These are phyloP conservation scores for Suillus alpinus DNA, from an alignment of 768 basidiomycete species.

Conservation along the genomic window DNA sequence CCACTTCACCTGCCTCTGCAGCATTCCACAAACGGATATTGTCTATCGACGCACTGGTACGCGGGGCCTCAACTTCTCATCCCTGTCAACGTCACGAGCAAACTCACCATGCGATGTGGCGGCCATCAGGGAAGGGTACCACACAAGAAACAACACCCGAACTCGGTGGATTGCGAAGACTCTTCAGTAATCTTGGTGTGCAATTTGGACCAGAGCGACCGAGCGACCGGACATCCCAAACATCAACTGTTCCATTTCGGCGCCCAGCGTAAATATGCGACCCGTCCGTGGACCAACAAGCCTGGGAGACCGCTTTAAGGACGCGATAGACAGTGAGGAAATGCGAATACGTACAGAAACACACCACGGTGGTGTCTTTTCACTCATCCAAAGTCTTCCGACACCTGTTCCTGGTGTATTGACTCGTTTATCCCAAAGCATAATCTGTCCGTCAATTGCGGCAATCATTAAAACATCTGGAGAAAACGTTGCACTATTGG, in stretches of 20 bases:
- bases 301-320: conserved; percentile 44
- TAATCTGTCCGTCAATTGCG: conserved; percentile 87
- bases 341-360: conserved; percentile 65
- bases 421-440: conserved; percentile 86
- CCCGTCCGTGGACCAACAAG: conserved; percentile 92
- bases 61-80: conserved; percentile 19
- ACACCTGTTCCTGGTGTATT: conserved; percentile 65
- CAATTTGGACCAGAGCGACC: conserved; percentile 59
- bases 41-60: conserved; percentile 79
- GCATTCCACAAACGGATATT: conserved; percentile 95
- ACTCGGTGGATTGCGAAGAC: conserved; percentile 79
- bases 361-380: conserved; percentile 95
- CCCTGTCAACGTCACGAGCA: conserved; percentile 11
- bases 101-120: conserved; percentile 84
- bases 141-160: conserved; percentile 93
- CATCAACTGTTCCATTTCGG: conserved; percentile 85
- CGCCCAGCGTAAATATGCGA: conserved; percentile 87
- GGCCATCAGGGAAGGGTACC: conserved; percentile 87
- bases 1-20: conserved; percentile 67
- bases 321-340: conserved; percentile 4
- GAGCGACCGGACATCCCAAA: conserved; percentile 90
- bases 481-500: conserved; percentile 64
- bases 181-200: conserved; percentile 79
- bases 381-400: conserved; percentile 83
- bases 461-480: conserved; percentile 85